Conservation (phyloP, 1,139 yeast genomes). For the Debaryomyces sp. region DNA sequence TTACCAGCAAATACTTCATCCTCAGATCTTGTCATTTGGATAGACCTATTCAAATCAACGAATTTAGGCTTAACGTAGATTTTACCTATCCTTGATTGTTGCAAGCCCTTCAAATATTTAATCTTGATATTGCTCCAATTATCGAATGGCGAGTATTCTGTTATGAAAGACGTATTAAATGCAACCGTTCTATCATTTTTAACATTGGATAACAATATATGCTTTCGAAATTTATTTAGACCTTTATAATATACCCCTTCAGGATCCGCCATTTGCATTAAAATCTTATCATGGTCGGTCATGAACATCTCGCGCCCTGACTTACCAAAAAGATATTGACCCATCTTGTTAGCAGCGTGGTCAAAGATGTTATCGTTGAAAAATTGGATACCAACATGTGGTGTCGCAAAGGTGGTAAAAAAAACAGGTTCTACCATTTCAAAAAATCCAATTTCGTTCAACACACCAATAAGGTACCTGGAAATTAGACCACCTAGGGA, state of each 20-base stretch:
- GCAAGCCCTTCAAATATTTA: conserved; percentile 40
- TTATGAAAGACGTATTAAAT: conserved; percentile 55
- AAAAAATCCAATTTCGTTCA: conserved; percentile 57
- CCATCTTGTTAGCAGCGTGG: conserved; percentile 55
- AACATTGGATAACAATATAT: conserved; percentile 70
- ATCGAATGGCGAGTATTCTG: conserved; percentile 53
- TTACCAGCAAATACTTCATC: conserved; percentile 25
- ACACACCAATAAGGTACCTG: conserved; percentile 72
- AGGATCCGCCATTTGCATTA: conserved; percentile 61
- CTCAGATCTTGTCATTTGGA: conserved; percentile 16
- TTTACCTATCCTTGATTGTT: conserved; percentile 35
- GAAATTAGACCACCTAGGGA: conserved; percentile 48
- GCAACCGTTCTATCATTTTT: conserved; percentile 70
- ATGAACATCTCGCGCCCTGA: conserved; percentile 77
- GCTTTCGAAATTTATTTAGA: conserved; percentile 55
- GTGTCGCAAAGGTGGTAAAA: conserved; percentile 86
- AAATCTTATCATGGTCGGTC: conserved; percentile 42
- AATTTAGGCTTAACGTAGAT: conserved; percentile 51
- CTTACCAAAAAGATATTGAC: conserved; percentile 66
- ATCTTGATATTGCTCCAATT: conserved; percentile 43
- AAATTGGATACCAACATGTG: conserved; percentile 77
- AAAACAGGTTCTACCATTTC: conserved; percentile 61
- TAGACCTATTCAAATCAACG: conserved; percentile 51
- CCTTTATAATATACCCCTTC: conserved; percentile 55
- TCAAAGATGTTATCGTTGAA: conserved; percentile 46